Base-by-base conservation (phyloP, 2,329 filamentous ascomycete genomes). In the Talaromyces verruculosus region DNA sequence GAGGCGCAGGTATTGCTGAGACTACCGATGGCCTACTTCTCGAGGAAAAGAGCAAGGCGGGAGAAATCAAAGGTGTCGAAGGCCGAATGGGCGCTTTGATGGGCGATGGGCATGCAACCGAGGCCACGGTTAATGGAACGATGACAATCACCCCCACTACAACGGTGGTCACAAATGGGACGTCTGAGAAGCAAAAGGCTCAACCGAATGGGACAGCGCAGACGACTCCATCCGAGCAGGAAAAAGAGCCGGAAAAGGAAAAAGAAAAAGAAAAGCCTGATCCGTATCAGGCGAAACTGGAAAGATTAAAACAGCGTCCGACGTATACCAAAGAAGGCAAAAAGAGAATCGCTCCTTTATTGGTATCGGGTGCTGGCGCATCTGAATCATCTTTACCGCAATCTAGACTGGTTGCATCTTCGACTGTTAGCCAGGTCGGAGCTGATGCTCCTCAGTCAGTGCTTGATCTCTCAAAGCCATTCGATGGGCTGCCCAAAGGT, bases 71-170 rank as follows among this genome's bases (percentile, higher is more conserved):
- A 69, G 93, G 91, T 5, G 93, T 94, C 0, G 92, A 99, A 79
- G 95, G 93, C 1, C 88, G 94, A 70, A 99, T 99, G 95, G 95
- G 95, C 13, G 94, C 94, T n/a, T 80, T 99, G 43, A 99, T 99
- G 95, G 94, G 94, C 5, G 93, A 97, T 74, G 85, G 86, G 19
- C 84, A 84, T 62, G 81, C 85, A 3, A 81, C 83, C 3, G 87
- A 87, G 47, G 81, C 83, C 61, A 76, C 79, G 8, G 30, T 81
- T 75, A 77, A 91, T 69, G 83, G 82, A 17, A 74, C 77, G 13
- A 37, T 53, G 35, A 49, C 49, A 28, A 53, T 53, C 28, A 37
- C 58, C 5, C 25, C 60, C 49, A 49, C 41, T 6, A 11, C 65
- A 53, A 47, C 61, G 33, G 10, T 49, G 3, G 22, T 63, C 43